Conservation (phyloP, 331 rosid species). For the Cydonia oblonga region DNA sequence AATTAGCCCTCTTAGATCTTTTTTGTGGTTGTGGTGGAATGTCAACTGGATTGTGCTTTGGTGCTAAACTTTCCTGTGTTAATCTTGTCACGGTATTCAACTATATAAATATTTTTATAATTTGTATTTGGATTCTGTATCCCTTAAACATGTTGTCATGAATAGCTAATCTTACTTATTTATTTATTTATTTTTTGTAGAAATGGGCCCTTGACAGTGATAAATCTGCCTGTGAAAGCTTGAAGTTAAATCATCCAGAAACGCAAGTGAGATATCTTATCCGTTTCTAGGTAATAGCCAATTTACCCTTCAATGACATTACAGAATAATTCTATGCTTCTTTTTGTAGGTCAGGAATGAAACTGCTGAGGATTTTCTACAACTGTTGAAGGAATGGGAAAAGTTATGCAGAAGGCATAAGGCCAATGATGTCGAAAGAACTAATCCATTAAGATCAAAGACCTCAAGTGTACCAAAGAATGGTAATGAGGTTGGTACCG, state of each 20-base stretch:
- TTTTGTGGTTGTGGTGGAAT: constrained; percentile 88
- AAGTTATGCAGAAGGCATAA: constrained; percentile 55
- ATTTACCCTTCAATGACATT: not conserved
- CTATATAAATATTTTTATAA: not conserved
- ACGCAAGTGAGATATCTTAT: constrained; percentile 43
- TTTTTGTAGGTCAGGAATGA: constrained; percentile 76
- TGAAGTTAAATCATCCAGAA: constrained; percentile 71
- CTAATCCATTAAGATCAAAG: constrained; percentile 19
- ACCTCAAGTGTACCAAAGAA: constrained; percentile 14
- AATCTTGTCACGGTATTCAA: constrained; percentile 51
- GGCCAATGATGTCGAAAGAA: constrained; percentile 18
- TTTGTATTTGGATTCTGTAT: not conserved
- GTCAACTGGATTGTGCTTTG: constrained; percentile 85
- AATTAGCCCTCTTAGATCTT: constrained; percentile 55
- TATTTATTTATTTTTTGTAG: constrained; percentile 16
- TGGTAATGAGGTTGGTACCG: constrained; percentile 9
- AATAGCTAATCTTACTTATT: not conserved
- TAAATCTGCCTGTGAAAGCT: constrained; percentile 54
- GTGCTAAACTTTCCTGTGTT: constrained; percentile 47
- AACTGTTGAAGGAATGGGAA: constrained; percentile 76
- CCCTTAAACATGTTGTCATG: not conserved
- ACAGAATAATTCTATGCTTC: not conserved
- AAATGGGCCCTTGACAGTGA: constrained; percentile 77
- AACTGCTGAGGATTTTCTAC: constrained; percentile 71
- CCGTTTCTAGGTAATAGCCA: not conserved